Conservation (phyloP, 2,329 filamentous ascomycete species). For the Phaeophleospora eucalypticola region DNA sequence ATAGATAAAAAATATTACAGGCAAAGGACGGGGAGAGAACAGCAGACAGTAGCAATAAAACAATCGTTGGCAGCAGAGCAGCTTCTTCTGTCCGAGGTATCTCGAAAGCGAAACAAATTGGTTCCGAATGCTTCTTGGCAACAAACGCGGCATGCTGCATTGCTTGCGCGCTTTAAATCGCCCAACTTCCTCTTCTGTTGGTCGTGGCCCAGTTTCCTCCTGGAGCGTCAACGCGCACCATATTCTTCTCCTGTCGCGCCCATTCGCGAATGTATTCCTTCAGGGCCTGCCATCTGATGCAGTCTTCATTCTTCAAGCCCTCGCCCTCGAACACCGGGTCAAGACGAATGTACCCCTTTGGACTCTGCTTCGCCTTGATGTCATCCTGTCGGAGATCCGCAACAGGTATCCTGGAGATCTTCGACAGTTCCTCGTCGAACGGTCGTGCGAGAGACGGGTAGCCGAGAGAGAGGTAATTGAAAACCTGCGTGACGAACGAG, state of each 20-base stretch:
- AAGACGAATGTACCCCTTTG: conserved; percentile 68
- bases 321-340: conserved; percentile 44
- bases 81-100: no score
- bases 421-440: conserved; percentile 80
- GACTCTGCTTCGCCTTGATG: conserved; percentile 49
- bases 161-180: conserved; percentile 22
- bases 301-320: conserved; percentile 45
- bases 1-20: no score
- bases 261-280: conserved; percentile 82
- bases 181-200: conserved; percentile 49
- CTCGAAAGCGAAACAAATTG: no score
- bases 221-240: conserved; percentile 40
- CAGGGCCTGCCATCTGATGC: conserved; percentile 78
- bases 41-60: no score
- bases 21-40: no score
- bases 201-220: conserved; percentile 40
- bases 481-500: conserved; percentile 87
- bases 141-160: not conserved
- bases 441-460: conserved; percentile 80
- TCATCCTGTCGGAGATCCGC: conserved; percentile 71
- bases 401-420: conserved; percentile 68
- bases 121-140: not conserved
- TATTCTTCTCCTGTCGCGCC: conserved; percentile 78
- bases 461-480: conserved; percentile 91
- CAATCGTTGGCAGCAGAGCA: no score